Base-by-base conservation (phyloP, 2,329 filamentous ascomycete genomes). In the Paracoccidioides brasiliensis region DNA sequence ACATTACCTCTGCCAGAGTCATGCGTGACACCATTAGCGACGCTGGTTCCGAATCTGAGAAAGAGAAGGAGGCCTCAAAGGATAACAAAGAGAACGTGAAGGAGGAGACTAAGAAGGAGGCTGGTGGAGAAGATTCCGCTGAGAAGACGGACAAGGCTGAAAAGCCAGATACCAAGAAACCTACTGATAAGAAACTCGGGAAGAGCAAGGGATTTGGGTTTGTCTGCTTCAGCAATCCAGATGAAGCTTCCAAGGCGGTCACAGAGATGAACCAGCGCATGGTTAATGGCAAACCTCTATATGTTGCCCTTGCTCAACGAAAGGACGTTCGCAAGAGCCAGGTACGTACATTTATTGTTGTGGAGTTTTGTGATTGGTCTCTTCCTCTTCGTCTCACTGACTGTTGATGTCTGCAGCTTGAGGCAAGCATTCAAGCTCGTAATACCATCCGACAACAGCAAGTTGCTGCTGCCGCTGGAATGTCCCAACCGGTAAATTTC, bases 171-270 rank as follows among this genome's bases (percentile, higher is more conserved):
- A 71, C 75, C 78, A 81, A 77, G 45, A 72, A 66, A 63, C 76
- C 78, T 63, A 80, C 76, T 55, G 76, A 80, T 67, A 82, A 82
- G 76, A 82, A 80, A 72, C 70, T 77, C 58, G 93, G 93, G 72
- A 97, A 97, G 87, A 95, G 90, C 85, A 98, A 97, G 81, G 93
- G 93, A 72, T 98, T 98, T 72, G 93, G 93, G 67, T 98, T 98
- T 74, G 93, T 98, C 69, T 98, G 93, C 86, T 98, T 98, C 80
- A 93, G 88, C 82, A 97, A 95, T 80, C 90, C 93, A 58, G 93
- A 98, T 67, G 93, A 98, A 73, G 93, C 93, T 63, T 96, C 91
- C 77, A 97, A 97, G 83, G 93, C 93, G 62, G 91, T 98, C 62
- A 90, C 90, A 59, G 93, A 98, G 76, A 96, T 97, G 89, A 98